phyloP scores from a whole-genome alignment of 1,284 basidiomycete genomes.

The Wallemia mellicola region DNA sequence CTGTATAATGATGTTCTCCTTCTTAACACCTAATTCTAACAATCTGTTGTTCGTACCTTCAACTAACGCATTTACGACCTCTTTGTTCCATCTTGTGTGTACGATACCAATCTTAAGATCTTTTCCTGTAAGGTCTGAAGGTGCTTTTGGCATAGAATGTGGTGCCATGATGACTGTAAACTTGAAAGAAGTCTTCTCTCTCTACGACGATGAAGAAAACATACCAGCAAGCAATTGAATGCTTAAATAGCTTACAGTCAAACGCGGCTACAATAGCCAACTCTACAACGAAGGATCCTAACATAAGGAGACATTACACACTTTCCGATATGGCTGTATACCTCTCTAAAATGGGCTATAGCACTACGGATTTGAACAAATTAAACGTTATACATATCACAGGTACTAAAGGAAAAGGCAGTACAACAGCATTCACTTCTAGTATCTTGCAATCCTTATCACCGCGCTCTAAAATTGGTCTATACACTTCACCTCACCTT shows the following conservation, averaged over 20 bases:
- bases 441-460: not conserved
- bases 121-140: not conserved
- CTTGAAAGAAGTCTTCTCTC: not conserved
- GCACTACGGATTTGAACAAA: constrained; percentile 44
- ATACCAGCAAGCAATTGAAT: constrained; percentile 42
- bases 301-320: no score
- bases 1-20: constrained; percentile 65
- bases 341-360: constrained; percentile 56
- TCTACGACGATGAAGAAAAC: constrained; percentile 2
- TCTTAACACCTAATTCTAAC: constrained; percentile 55
- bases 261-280: constrained; percentile 77
- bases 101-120: constrained; percentile 56
- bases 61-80: constrained; percentile 54
- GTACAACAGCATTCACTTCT: constrained; percentile 72
- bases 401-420: constrained; percentile 96
- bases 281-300: no score
- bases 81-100: constrained; percentile 73
- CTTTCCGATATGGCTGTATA: constrained; percentile 80
- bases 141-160: not conserved
- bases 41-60: constrained; percentile 44
- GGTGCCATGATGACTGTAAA: not conserved
- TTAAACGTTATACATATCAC: constrained; percentile 91
- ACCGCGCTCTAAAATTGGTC: constrained; percentile 22
- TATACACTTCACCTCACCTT: constrained; percentile 92
- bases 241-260: constrained; percentile 70